Conservation (phyloP, 345 rosid species). For the Citrus hindsii region DNA sequence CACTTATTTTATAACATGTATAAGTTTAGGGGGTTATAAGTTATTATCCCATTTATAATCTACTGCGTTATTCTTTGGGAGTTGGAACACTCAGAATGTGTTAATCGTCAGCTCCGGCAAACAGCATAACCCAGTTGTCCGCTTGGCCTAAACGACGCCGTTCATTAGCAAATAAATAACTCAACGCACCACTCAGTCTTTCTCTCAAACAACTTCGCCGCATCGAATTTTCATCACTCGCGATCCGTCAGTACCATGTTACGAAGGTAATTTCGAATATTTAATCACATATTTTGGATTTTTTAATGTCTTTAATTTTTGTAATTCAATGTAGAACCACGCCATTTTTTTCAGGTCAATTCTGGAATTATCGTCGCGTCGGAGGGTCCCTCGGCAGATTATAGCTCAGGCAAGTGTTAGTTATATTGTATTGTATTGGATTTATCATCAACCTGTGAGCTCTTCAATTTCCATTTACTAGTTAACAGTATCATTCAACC, state of each 20-base stretch:
- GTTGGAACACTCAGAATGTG: not conserved
- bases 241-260: not conserved
- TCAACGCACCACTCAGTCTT: not conserved
- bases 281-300: not conserved
- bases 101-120: not conserved
- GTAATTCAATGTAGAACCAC: not conserved
- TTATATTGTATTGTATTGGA: not conserved
- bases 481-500: not conserved
- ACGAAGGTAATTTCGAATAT: conserved; percentile 4
- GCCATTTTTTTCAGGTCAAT: conserved; percentile 48
- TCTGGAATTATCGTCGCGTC: conserved; percentile 58
- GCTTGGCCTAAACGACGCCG: not conserved
- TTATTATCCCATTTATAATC: not conserved
- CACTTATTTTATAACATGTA: too few relatives aligned
- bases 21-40: too few relatives aligned
- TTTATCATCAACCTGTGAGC: not conserved
- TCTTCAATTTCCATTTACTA: not conserved
- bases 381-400: conserved; percentile 45
- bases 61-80: not conserved
- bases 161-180: not conserved
- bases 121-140: not conserved
- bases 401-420: conserved; percentile 40
- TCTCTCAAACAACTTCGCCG: conserved; percentile 1
- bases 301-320: not conserved
- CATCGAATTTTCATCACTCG: not conserved